phyloP scores from a whole-genome alignment of 1,284 basidiomycete genomes.

The Moesziomyces parantarcticus region DNA sequence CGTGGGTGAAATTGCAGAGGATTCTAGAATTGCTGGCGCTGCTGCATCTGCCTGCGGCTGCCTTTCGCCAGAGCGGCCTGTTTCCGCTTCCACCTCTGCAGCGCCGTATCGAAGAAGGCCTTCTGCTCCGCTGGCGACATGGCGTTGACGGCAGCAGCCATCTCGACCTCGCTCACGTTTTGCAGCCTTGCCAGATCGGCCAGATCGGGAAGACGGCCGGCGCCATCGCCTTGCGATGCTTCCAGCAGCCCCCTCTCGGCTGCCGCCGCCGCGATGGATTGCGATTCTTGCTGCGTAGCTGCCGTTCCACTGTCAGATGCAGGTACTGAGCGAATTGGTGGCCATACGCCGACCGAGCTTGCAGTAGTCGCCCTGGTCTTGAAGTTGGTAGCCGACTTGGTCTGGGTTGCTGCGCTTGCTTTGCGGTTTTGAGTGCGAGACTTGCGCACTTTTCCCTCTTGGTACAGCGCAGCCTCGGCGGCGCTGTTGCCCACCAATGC shows the following conservation, averaged over 20 bases:
- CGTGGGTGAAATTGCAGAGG: background rate
- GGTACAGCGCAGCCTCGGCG: constrained; percentile 29
- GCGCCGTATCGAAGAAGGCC: constrained; percentile 28
- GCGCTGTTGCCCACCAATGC: constrained; percentile 24
- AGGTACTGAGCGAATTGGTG: constrained; percentile 13
- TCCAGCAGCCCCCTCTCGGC: constrained; percentile 20
- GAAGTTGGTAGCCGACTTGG: background rate
- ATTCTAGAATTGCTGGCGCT: constrained; percentile 25
- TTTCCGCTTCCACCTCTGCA: constrained; percentile 29
- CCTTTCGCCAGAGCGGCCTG: constrained; percentile 2
- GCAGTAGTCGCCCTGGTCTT: background rate
- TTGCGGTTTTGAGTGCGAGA: constrained; percentile 3
- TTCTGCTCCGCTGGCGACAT: constrained; percentile 27
- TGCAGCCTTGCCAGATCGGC: constrained; percentile 25
- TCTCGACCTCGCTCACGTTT: constrained; percentile 24
- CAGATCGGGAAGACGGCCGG: constrained; percentile 12
- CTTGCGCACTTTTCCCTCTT: constrained; percentile 2
- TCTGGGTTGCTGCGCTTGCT: background rate
- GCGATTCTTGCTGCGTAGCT: constrained; percentile 18
- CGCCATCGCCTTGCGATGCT: constrained; percentile 5
- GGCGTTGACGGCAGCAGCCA: constrained; percentile 27
- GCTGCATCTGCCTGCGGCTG: constrained; percentile 14
- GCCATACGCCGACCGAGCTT: constrained; percentile 14
- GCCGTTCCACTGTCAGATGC: background rate
- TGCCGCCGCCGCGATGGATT: constrained; percentile 22